Conservation (phyloP, 2,329 filamentous ascomycete genomes). For the Annulohypoxylon truncatum region DNA sequence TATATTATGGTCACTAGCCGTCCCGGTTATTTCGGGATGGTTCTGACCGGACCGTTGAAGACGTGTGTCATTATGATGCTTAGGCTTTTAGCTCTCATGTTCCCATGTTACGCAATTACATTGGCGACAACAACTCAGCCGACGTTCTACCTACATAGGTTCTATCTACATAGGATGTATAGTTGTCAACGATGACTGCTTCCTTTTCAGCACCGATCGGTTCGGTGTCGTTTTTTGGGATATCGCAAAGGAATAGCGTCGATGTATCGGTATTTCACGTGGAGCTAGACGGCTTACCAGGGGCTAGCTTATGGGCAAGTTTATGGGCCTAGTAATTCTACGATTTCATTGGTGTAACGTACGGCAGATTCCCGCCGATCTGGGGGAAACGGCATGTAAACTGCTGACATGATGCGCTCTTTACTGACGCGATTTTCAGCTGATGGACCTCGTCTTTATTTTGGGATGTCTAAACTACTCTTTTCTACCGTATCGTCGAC, state of each 20-base stretch:
- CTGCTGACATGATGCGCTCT: slow-evolving; percentile 16
- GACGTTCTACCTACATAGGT: too few relatives aligned
- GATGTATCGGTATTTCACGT: slow-evolving; percentile 1
- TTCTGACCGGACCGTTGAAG: too few relatives aligned
- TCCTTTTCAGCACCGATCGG: not conserved
- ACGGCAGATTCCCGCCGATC: slow-evolving; percentile 22
- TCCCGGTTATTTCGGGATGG: too few relatives aligned
- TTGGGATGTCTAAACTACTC: not conserved
- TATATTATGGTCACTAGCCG: too few relatives aligned
- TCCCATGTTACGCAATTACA: too few relatives aligned
- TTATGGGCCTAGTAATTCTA: not conserved
- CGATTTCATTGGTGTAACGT: slow-evolving; percentile 10
- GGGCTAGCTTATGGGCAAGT: not conserved
- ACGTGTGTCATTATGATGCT: too few relatives aligned
- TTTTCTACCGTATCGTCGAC: not conserved
- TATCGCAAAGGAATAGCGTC: not conserved
- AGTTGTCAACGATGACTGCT: not conserved
- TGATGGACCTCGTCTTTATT: slow-evolving; percentile 4
- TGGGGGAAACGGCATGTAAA: slow-evolving; percentile 22
- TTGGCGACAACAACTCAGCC: too few relatives aligned
- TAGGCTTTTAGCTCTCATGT: too few relatives aligned
- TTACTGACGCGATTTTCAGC: slow-evolving; percentile 11
- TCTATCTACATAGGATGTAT: not conserved
- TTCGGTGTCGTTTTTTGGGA: not conserved
- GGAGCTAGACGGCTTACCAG: not conserved